Percentiles rank a stretch among this genome's conserved stretches.
Evolutionary conservation across 208 protist genomes (phyloP).

Genomic region (Trypanosomatidae sp.): DNA sequence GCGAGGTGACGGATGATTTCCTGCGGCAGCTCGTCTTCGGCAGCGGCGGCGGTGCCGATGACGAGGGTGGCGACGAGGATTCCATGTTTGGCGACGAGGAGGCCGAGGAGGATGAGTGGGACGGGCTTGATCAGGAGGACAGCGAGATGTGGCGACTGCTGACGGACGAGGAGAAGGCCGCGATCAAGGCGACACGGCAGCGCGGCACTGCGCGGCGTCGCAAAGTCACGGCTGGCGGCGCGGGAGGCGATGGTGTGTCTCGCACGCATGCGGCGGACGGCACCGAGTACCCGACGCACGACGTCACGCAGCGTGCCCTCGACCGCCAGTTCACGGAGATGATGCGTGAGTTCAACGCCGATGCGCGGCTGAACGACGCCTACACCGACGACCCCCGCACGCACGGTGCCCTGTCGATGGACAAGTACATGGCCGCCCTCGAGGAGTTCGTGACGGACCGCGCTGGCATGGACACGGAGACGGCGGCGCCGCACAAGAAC

Average conservation of each 20-base stretch:
- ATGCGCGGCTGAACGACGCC: constrained; percentile 68
- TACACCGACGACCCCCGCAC: constrained; percentile 78
- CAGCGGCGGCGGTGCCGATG: constrained; percentile 22
- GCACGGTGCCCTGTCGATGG: constrained; percentile 65
- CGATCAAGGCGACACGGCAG: constrained; percentile 31
- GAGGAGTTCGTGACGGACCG: constrained; percentile 80
- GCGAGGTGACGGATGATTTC: constrained; percentile 85
- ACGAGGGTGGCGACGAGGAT: constrained; percentile 19
- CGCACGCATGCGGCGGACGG: constrained; percentile 30
- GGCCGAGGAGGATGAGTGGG: constrained; percentile 21
- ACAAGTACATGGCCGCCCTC: constrained; percentile 77
- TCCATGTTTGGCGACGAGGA: constrained; percentile 18
- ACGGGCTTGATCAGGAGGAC: constrained; percentile 27
- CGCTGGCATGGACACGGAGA: constrained; percentile 70
- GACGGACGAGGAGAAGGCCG: constrained; percentile 49
- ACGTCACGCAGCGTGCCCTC: constrained; percentile 50
- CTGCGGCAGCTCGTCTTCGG: constrained; percentile 77
- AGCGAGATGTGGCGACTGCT: constrained; percentile 41
- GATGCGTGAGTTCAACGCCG: constrained; percentile 76
- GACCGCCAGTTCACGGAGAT: constrained; percentile 72
- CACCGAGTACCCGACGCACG: constrained; percentile 50
- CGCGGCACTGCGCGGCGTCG: constrained; percentile 42
- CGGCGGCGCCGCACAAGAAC: constrained; percentile 69
- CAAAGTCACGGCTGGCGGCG: background rate
- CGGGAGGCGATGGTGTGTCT: constrained; percentile 1